Conservation (phyloP, 2,329 filamentous ascomycete species). For the Tolypocladium ovalisporum region DNA sequence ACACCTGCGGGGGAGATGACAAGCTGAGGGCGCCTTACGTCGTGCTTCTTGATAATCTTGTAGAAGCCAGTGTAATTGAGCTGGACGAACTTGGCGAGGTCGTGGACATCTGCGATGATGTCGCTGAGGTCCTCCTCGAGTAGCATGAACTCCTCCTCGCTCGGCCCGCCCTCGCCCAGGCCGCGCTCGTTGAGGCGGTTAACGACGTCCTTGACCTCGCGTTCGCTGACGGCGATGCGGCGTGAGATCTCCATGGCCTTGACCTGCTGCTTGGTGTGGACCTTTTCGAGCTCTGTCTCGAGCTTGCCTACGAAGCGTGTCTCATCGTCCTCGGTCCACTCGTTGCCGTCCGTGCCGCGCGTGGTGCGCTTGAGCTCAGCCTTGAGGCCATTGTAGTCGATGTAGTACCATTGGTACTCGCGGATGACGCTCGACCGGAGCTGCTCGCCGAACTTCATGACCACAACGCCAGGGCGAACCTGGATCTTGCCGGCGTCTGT, state of each 20-base stretch:
- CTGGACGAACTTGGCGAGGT: slow-evolving; percentile 95
- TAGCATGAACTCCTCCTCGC: slow-evolving; percentile 87
- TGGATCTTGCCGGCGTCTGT: slow-evolving; percentile 19
- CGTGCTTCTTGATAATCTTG: slow-evolving; percentile 99
- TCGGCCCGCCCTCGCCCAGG: slow-evolving; percentile 47
- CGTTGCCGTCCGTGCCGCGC: slow-evolving; percentile 35
- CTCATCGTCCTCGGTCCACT: slow-evolving; percentile 91
- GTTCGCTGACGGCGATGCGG: slow-evolving; percentile 77
- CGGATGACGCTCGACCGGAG: slow-evolving; percentile 90
- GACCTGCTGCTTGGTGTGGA: slow-evolving; percentile 93
- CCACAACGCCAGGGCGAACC: slow-evolving; percentile 39
- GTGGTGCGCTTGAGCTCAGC: slow-evolving; percentile 67
- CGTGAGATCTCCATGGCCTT: slow-evolving; percentile 94
- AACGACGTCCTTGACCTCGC: slow-evolving; percentile 83
- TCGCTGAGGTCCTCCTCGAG: slow-evolving; percentile 93
- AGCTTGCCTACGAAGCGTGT: slow-evolving; percentile 76
- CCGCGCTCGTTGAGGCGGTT: slow-evolving; percentile 57
- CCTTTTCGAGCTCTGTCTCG: slow-evolving; percentile 90
- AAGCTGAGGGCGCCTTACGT: slow-evolving; percentile 45
- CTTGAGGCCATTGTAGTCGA: slow-evolving; percentile 93
- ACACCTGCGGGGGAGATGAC: slow-evolving; percentile 29
- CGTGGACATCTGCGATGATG: slow-evolving; percentile 96
- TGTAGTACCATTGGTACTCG: slow-evolving; percentile 98
- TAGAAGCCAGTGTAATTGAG: slow-evolving; percentile 98
- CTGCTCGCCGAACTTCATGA: slow-evolving; percentile 91